Percentiles rank a stretch among this genome's conserved stretches.
phyloP scores from a whole-genome alignment of 768 basidiomycete species.

The Boletellus ananiceps region DNA sequence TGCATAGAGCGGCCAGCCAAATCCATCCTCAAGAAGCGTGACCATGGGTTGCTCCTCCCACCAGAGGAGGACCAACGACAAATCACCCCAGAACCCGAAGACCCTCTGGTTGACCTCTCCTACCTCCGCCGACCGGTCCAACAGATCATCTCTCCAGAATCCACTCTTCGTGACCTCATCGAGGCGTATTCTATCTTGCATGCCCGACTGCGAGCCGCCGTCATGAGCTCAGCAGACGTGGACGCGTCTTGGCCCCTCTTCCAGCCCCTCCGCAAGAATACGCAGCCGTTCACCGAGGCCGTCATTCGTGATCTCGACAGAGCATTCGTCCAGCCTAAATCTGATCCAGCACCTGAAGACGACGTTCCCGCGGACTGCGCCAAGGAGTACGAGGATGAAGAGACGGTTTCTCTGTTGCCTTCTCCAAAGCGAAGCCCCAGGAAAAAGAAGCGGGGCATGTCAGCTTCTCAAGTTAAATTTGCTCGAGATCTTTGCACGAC shows the following conservation, averaged over 20 bases:
- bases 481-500: conserved; percentile 77
- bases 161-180: conserved; percentile 54
- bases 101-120: conserved; percentile 55
- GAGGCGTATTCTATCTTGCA: conserved; percentile 71
- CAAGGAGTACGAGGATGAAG: conserved; percentile 23
- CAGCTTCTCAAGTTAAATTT: conserved; percentile 71
- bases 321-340: conserved; percentile 56
- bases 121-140: conserved; percentile 67
- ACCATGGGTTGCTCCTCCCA: conserved; percentile 31
- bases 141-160: conserved; percentile 47
- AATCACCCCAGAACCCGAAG: conserved; percentile 70
- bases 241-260: conserved; percentile 70
- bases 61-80: conserved; percentile 51
- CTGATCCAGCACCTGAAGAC: conserved; percentile 18
- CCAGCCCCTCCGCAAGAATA: conserved; percentile 58
- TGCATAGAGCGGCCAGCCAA: conserved; percentile 46
- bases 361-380: conserved; percentile 23
- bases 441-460: conserved; percentile 58
- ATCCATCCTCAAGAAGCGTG: conserved; percentile 65
- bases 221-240: conserved; percentile 42
- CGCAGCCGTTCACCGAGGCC: conserved; percentile 47
- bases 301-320: conserved; percentile 66
- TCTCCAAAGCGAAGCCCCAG: conserved; percentile 66
- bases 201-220: conserved; percentile 51
- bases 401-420: conserved; percentile 42